Evolutionary conservation across 163 green algal species (phyloP).

Genomic region (Trebouxiophyceae sp.): DNA sequence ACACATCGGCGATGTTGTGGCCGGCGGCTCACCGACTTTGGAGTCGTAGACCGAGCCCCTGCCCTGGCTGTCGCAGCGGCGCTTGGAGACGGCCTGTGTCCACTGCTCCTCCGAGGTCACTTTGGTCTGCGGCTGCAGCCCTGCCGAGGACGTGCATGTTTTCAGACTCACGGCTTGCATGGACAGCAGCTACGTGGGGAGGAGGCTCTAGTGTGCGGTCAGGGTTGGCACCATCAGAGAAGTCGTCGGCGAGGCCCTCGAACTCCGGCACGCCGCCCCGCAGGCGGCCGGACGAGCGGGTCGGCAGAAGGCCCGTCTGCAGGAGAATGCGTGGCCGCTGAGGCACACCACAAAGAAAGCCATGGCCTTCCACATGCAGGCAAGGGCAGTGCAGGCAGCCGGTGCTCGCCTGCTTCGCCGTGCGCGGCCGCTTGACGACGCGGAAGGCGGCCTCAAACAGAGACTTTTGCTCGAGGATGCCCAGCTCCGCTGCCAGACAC

Average conservation of each 20-base stretch:
- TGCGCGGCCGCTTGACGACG: slow-evolving; percentile 3
- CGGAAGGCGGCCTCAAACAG: slow-evolving; percentile 21
- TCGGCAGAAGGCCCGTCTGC: background rate
- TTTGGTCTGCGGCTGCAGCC: background rate
- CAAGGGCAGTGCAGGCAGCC: background rate
- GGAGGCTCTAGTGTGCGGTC: background rate
- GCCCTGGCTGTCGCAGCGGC: slow-evolving; percentile 32
- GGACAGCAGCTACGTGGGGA: background rate
- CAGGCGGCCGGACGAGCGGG: background rate
- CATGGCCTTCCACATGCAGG: background rate
- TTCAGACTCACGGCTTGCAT: background rate
- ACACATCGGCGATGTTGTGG: background rate
- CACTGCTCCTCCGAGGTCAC: background rate
- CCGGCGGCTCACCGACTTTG: slow-evolving; percentile 6
- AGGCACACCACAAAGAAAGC: background rate
- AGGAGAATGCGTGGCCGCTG: no score
- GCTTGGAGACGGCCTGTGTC: background rate
- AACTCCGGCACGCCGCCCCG: background rate
- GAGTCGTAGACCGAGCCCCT: slow-evolving; percentile 48
- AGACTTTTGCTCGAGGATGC: slow-evolving; percentile 31
- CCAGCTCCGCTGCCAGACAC: slow-evolving; percentile 24
- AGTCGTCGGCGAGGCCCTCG: slow-evolving; percentile 2
- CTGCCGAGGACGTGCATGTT: background rate
- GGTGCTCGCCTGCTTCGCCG: slow-evolving; percentile 3
- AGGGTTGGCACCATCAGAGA: background rate